Percentiles rank a stretch among this genome's conserved stretches.
Conservation (phyloP, 495 filamentous ascomycete species). For the Margaritispora aquatica region DNA sequence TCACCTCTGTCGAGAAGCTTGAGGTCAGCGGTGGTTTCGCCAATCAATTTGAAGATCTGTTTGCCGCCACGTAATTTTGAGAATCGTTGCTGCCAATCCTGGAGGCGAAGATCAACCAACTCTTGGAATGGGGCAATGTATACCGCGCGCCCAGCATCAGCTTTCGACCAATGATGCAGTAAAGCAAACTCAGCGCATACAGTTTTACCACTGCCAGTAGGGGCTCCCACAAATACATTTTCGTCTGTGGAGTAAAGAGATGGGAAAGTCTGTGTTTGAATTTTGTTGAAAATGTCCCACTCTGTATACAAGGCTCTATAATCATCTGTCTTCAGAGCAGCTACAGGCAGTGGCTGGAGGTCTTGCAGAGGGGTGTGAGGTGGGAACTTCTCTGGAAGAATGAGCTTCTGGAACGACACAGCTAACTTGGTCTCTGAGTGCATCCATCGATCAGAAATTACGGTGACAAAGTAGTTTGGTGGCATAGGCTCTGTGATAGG, state of each 20-base stretch:
- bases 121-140: constrained; percentile 97
- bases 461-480: constrained; percentile 94
- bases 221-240: constrained; percentile 84
- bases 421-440: constrained; percentile 91
- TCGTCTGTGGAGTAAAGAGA: constrained; percentile 84
- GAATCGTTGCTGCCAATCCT: constrained; percentile 80
- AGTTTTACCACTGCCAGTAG: constrained; percentile 93
- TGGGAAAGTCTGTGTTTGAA: constrained; percentile 96
- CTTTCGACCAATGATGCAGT: constrained; percentile 76
- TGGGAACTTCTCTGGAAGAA: constrained; percentile 92
- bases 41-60: constrained; percentile 87
- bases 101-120: constrained; percentile 70
- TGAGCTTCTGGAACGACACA: constrained; percentile 89
- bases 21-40: constrained; percentile 87
- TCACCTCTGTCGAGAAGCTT: constrained; percentile 85
- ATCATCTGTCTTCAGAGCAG: constrained; percentile 80
- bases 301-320: constrained; percentile 75
- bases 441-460: constrained; percentile 96
- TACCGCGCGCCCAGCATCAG: constrained; percentile 71
- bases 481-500: constrained; percentile 97
- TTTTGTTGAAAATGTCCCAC: constrained; percentile 90
- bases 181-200: constrained; percentile 93
- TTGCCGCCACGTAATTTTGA: constrained; percentile 72
- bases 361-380: constrained; percentile 87
- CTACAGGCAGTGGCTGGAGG: constrained; percentile 81